These are phyloP conservation scores for Uronychia setigera DNA, from an alignment of 73 alveolate species.

Conservation along the genomic window DNA sequence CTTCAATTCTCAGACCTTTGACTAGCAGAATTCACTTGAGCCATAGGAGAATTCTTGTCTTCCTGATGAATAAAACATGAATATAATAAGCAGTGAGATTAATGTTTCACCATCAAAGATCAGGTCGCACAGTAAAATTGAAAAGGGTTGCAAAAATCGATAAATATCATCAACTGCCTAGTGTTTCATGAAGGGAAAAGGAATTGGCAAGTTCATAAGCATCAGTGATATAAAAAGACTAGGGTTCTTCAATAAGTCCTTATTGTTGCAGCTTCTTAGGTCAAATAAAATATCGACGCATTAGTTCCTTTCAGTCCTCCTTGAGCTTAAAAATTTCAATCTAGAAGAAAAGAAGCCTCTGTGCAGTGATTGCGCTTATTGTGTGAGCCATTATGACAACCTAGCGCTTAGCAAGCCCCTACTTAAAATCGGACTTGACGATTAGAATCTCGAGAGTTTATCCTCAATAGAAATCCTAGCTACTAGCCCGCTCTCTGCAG, in stretches of 20 bases:
- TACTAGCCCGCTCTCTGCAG: not conserved
- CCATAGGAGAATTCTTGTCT: no score
- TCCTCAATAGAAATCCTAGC: not conserved
- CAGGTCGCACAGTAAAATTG: not conserved
- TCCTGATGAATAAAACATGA: no score
- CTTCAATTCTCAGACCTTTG: no score
- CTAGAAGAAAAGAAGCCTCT: not conserved
- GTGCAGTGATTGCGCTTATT: no score
- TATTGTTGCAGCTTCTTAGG: not conserved
- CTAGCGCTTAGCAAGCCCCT: not conserved
- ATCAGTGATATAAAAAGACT: not conserved
- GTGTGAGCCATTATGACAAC: not conserved
- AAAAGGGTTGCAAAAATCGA: no score
- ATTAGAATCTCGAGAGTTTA: not conserved
- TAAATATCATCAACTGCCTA: not conserved
- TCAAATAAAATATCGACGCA: not conserved
- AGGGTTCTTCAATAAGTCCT: not conserved
- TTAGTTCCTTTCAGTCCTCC: not conserved
- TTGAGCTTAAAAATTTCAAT: not conserved
- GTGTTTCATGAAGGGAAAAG: not conserved
- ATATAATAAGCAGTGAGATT: no score
- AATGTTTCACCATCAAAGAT: not conserved
- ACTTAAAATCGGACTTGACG: not conserved
- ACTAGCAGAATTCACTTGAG: no score
- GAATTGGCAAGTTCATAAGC: not conserved